These are phyloP conservation scores for Cercospora sp. DNA, from an alignment of 2,329 filamentous ascomycete genomes.

Conservation along the genomic window DNA sequence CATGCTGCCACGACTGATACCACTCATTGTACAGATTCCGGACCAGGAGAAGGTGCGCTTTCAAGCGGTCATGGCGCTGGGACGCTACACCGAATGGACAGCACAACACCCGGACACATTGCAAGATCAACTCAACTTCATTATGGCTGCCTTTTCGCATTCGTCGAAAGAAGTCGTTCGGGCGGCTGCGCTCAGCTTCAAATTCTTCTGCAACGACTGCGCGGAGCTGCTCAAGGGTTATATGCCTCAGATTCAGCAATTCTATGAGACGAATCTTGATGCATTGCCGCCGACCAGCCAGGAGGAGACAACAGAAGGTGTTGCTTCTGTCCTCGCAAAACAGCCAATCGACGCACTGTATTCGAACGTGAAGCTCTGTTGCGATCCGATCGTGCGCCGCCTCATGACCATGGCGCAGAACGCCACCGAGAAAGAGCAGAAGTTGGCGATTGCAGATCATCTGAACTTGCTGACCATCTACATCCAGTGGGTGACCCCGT, in stretches of 20 bases:
- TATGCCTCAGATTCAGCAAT: constrained; percentile 81
- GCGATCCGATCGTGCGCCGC: constrained; percentile 82
- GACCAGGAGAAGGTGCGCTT: constrained; percentile 98
- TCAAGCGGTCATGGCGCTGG: constrained; percentile 95
- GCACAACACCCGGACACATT: constrained; percentile 89
- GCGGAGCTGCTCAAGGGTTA: constrained; percentile 80
- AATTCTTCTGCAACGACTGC: constrained; percentile 96
- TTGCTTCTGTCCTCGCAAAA: constrained; percentile 85
- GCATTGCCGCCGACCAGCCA: constrained; percentile 82
- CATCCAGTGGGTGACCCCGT: constrained; percentile 74
- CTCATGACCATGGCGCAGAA: constrained; percentile 85
- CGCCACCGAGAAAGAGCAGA: constrained; percentile 78
- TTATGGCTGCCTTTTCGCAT: constrained; percentile 88
- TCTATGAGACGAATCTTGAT: constrained; percentile 88
- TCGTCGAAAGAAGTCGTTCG: constrained; percentile 87
- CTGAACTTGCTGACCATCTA: constrained; percentile 91
- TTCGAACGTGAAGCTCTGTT: constrained; percentile 84
- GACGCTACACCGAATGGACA: constrained; percentile 97
- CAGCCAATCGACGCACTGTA: constrained; percentile 81
- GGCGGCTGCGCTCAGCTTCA: constrained; percentile 89
- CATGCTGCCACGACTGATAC: constrained; percentile 88
- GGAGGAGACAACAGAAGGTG: constrained; percentile 94
- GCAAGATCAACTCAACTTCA: constrained; percentile 90
- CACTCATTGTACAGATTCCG: constrained; percentile 88
- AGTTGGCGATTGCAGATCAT: constrained; percentile 89